phyloP scores from a whole-genome alignment of 2,329 filamentous ascomycete species.

The Calycina marina region DNA sequence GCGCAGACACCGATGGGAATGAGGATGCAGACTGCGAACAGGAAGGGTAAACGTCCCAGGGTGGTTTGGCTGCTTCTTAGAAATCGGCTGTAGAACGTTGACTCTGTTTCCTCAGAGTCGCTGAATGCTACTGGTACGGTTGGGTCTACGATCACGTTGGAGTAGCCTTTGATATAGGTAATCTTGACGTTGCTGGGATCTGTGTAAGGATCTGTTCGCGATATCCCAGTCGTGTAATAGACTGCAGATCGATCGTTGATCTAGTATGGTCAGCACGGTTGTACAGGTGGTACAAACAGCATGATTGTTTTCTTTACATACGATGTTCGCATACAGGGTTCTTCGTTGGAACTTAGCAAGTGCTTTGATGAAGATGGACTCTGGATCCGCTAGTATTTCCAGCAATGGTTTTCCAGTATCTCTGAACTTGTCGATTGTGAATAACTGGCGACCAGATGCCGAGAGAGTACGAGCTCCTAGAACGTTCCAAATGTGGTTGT shows the following conservation, averaged over 20 bases:
- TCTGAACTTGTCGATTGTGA: slow-evolving; percentile 73
- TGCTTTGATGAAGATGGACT: slow-evolving; percentile 73
- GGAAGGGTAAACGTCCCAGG: slow-evolving; percentile 39
- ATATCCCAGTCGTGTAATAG: slow-evolving; percentile 71
- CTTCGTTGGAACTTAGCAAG: slow-evolving; percentile 62
- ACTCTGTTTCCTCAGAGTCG: slow-evolving; percentile 23
- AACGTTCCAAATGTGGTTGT: slow-evolving; percentile 49
- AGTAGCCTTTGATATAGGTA: slow-evolving; percentile 61
- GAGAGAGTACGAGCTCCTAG: slow-evolving; percentile 70
- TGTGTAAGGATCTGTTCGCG: slow-evolving; percentile 62
- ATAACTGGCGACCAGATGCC: slow-evolving; percentile 73
- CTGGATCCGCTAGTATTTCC: slow-evolving; percentile 65
- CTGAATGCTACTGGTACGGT: slow-evolving; percentile 38
- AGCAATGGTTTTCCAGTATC: slow-evolving; percentile 71
- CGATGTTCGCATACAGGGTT: slow-evolving; percentile 71
- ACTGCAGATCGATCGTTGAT: slow-evolving; percentile 71
- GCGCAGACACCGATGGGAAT: slow-evolving; percentile 57
- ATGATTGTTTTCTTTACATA: slow-evolving; percentile 21
- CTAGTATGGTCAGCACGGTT: background rate
- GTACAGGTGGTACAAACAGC: background rate
- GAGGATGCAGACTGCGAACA: slow-evolving; percentile 51
- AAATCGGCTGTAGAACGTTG: slow-evolving; percentile 13
- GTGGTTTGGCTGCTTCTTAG: slow-evolving; percentile 21
- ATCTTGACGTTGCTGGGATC: slow-evolving; percentile 52
- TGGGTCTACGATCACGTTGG: slow-evolving; percentile 61